Conservation (phyloP, 2,329 filamentous ascomycete genomes). For the Cladobotryum protrusum region DNA sequence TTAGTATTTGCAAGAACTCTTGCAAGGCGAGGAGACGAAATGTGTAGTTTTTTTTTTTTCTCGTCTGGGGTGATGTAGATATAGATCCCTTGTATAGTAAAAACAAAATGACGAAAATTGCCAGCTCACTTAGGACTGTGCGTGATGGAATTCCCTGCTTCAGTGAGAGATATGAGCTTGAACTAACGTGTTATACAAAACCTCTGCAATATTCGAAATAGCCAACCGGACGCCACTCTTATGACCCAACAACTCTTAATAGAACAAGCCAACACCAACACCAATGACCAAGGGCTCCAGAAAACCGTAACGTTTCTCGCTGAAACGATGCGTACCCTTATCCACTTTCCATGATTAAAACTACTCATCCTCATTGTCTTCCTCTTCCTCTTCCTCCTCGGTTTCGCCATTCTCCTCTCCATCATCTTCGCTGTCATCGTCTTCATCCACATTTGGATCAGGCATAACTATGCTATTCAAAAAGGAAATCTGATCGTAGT, state of each 20-base stretch:
- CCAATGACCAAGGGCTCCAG: not conserved
- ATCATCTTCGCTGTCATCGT: constrained; percentile 32
- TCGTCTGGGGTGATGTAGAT: too few relatives aligned
- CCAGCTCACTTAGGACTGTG: too few relatives aligned
- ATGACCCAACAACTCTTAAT: too few relatives aligned
- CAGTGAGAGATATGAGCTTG: too few relatives aligned
- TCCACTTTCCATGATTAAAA: not conserved
- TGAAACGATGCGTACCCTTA: not conserved
- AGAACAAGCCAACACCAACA: too few relatives aligned
- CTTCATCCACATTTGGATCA: constrained; percentile 46
- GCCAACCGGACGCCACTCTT: too few relatives aligned
- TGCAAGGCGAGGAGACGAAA: not conserved
- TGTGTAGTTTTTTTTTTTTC: too few relatives aligned
- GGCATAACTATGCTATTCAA: constrained; percentile 70
- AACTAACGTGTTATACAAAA: too few relatives aligned
- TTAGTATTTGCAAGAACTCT: constrained; percentile 50
- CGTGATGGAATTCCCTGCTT: too few relatives aligned
- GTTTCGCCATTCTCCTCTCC: constrained; percentile 18
- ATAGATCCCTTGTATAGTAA: too few relatives aligned
- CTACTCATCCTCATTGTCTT: constrained; percentile 4
- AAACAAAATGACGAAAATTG: too few relatives aligned
- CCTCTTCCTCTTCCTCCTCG: constrained; percentile 2
- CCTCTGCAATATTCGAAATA: too few relatives aligned
- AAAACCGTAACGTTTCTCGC: not conserved
- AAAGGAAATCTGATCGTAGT: constrained; percentile 55